These are phyloP conservation scores for Xeromyces bisporus DNA, from an alignment of 495 filamentous ascomycete genomes.

Conservation along the genomic window DNA sequence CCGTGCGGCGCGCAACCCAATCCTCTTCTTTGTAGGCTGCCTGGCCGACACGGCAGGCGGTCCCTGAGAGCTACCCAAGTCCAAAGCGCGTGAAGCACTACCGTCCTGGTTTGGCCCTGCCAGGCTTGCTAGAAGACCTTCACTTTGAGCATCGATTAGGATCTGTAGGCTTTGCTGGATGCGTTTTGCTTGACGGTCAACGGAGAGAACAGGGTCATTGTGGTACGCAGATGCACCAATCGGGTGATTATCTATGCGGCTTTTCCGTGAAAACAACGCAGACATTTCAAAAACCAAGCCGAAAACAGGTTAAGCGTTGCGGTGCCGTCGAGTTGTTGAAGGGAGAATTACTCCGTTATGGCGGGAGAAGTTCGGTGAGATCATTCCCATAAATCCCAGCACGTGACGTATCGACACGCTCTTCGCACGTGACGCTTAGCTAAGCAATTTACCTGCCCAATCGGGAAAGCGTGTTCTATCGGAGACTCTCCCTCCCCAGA, in stretches of 20 bases:
- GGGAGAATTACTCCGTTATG: too few relatives aligned
- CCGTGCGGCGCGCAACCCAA: conserved; percentile 49
- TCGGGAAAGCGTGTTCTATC: conserved; percentile 25
- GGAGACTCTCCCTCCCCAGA: conserved; percentile 6
- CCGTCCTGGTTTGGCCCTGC: conserved; percentile 18
- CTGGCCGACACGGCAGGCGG: conserved; percentile 40
- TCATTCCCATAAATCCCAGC: too few relatives aligned
- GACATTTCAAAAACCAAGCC: conserved; percentile 20
- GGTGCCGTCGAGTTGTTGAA: too few relatives aligned
- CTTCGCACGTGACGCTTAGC: too few relatives aligned
- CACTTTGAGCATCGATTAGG: conserved; percentile 71
- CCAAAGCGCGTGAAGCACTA: conserved; percentile 21
- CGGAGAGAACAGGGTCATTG: conserved; percentile 23
- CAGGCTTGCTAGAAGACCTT: conserved; percentile 46
- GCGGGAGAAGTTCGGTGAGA: too few relatives aligned
- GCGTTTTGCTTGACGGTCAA: conserved; percentile 29
- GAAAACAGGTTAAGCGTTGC: too few relatives aligned
- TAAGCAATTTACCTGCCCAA: too few relatives aligned
- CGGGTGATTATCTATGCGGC: conserved; percentile 9
- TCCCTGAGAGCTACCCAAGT: conserved; percentile 9
- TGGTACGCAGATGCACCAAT: conserved; percentile 14
- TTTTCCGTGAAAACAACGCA: conserved; percentile 11
- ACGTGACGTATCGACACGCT: too few relatives aligned
- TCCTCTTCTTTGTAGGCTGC: conserved; percentile 38
- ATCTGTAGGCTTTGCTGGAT: conserved; percentile 64